Conservation (phyloP, 208 protist genomes). For the Leishmania braziliensis region DNA sequence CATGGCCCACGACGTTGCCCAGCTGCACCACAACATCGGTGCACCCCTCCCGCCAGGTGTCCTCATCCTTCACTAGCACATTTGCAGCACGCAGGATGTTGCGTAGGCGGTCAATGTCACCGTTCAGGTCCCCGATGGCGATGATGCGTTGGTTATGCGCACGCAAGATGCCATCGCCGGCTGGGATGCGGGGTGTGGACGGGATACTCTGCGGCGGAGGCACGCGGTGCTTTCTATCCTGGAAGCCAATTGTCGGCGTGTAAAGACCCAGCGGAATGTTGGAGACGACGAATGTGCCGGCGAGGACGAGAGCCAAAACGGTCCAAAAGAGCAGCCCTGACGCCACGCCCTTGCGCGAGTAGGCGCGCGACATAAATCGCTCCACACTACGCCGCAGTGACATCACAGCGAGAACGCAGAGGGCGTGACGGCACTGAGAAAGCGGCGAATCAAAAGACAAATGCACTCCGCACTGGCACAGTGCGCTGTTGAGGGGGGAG, state of each 20-base stretch:
- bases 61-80: conserved; percentile 32
- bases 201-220: neutral
- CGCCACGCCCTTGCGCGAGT: conserved; percentile 8
- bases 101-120: conserved; percentile 44
- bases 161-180: neutral
- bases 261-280: conserved; percentile 21
- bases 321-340: conserved; percentile 21
- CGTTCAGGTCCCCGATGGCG: conserved; percentile 69
- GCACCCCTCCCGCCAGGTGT: conserved; percentile 48
- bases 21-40: conserved; percentile 59
- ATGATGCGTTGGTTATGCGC: conserved; percentile 33
- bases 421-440: no score
- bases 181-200: neutral
- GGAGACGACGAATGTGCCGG: conserved; percentile 17
- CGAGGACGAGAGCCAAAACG: conserved; percentile 19
- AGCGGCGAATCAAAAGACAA: neutral
- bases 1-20: conserved; percentile 68
- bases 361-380: conserved; percentile 1
- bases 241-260: conserved; percentile 28
- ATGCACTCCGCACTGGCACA: neutral
- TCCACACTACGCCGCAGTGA: neutral
- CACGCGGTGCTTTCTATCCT: conserved; percentile 10
- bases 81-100: conserved; percentile 38
- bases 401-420: neutral
- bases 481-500: neutral